Evolutionary conservation across 2,329 filamentous ascomycete species (phyloP).

Genomic region (Xylaria sp.): DNA sequence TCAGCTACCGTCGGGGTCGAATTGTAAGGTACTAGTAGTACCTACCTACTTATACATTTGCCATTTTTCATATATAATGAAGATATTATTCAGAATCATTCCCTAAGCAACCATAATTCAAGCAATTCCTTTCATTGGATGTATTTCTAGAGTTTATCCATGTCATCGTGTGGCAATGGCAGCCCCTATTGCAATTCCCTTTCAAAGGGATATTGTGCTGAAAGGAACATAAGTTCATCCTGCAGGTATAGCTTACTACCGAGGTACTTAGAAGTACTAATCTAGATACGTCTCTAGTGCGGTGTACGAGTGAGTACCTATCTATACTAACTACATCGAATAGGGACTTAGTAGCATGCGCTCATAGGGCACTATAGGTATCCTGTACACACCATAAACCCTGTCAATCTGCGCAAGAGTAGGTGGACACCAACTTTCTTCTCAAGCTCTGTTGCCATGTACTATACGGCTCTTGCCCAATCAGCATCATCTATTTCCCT

Average conservation of each 20-base stretch:
- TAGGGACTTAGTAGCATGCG: background rate
- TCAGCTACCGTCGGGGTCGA: no score
- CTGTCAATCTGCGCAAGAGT: slow-evolving; percentile 26
- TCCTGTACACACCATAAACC: slow-evolving; percentile 10
- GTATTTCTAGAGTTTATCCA: background rate
- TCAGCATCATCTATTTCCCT: slow-evolving; percentile 5
- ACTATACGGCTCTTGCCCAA: slow-evolving; percentile 24
- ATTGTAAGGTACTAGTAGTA: no score
- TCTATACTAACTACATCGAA: no score
- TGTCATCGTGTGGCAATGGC: background rate
- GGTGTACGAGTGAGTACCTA: slow-evolving; percentile 3
- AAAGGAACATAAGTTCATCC: background rate
- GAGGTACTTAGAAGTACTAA: no score
- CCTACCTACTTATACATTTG: no score
- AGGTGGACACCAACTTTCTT: slow-evolving; percentile 26
- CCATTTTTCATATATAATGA: background rate
- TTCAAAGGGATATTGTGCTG: no score
- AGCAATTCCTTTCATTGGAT: slow-evolving; percentile 3
- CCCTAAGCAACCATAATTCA: background rate
- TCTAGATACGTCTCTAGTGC: no score
- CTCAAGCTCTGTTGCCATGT: slow-evolving; percentile 12
- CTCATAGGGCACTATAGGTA: background rate
- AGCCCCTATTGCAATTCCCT: background rate
- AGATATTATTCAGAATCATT: background rate
- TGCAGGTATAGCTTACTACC: no score